These are phyloP conservation scores for Globisporangium nunn DNA, from an alignment of 352 stramenopile genomes.

Conservation along the genomic window DNA sequence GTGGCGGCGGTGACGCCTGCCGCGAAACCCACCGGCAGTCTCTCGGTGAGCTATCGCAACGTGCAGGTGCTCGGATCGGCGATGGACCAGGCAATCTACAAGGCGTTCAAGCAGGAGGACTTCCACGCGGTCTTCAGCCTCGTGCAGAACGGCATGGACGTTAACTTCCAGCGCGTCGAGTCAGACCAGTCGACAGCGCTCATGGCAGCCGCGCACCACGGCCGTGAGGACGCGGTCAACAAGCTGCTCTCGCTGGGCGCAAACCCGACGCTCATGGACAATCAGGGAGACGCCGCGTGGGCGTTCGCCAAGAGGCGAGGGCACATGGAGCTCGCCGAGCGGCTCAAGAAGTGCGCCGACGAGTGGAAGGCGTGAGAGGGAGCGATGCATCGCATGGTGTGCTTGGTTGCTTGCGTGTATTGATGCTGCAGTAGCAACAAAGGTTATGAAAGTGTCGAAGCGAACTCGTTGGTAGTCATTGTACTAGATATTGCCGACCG, in stretches of 20 bases:
- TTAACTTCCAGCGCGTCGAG: constrained; percentile 82
- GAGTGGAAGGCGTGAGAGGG: constrained; percentile 32
- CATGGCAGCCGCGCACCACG: constrained; percentile 76
- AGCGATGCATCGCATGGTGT: neutral
- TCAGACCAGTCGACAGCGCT: constrained; percentile 65
- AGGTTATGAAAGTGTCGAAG: neutral
- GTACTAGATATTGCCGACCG: too few species aligned
- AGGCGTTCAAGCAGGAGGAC: constrained; percentile 68
- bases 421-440: neutral
- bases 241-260: constrained; percentile 59
- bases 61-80: constrained; percentile 72
- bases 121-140: constrained; percentile 78
- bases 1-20: neutral
- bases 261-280: constrained; percentile 54
- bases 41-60: constrained; percentile 70
- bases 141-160: constrained; percentile 76
- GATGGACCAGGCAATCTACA: constrained; percentile 80
- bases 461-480: too few species aligned
- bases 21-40: constrained; percentile 15
- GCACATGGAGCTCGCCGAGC: constrained; percentile 57
- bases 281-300: constrained; percentile 48
- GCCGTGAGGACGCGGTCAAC: constrained; percentile 61
- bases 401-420: constrained; percentile 2
- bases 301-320: constrained; percentile 63
- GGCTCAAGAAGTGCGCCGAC: constrained; percentile 58